Evolutionary conservation across 2,329 filamentous ascomycete species (phyloP), one percentile per base, ranked within the genome.

Genomic region (Verruconis gallopava): DNA sequence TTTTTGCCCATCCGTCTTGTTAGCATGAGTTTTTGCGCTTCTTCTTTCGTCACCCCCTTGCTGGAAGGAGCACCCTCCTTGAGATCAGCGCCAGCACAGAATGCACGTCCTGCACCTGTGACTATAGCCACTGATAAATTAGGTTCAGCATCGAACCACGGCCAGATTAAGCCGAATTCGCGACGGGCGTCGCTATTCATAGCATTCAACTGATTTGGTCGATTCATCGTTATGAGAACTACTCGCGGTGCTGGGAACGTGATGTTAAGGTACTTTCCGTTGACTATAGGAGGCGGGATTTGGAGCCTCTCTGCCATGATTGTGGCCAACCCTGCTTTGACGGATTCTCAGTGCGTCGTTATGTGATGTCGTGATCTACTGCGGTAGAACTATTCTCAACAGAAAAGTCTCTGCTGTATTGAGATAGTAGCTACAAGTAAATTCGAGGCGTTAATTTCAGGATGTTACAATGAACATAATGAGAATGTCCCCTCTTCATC

Each of bases 191-290:
- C 64, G 15, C 68, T 62, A 3, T 76, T 83, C 59, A 84, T 82
- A 46, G 76, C 78, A 68, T 85, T 84, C 60, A 77, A 68, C 45
- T 75, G 74, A 11, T 62, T 57, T 0, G 79, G 79, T 14, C 81
- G 74, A 60, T 80, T 67, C 30, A 84, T 69, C 2, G 72, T 72
- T 21, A 82, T 57, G 47, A 82, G 56, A 38, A 85, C 67, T 39
- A 81, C 67, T 30, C 25, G 6, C 9, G 25, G 25, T 9, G 25
- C 6, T 9, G 25, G 25, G 25, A 30, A 30, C 9, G 25, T 30
- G 25, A 30, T 9, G 25, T 9, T 30, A n/a, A 30, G 25, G 25
- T 30, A 30, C n/a, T 30, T 30, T 9, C 25, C 25, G n/a, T n/a
- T n/a, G 25, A 30, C 25, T 30, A 9, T 30, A 9, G 25, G 25